Conservation (phyloP, 176 grass and related monocot species). For the Carex scoparia region DNA sequence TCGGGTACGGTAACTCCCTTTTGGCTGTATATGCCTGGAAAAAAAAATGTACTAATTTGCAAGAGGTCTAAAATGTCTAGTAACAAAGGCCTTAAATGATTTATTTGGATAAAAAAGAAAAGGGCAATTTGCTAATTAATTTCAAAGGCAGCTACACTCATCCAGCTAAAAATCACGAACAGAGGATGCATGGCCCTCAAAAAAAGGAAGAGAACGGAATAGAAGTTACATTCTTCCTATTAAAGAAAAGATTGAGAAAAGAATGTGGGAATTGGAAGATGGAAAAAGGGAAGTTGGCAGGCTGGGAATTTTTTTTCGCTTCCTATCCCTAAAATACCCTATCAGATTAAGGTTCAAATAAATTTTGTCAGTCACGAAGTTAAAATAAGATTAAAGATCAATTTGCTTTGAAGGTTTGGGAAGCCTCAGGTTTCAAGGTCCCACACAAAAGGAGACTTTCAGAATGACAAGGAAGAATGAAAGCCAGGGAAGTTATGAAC, state of each 20-base stretch:
- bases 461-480: neutral
- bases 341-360: neutral
- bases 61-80: neutral
- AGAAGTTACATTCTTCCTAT: neutral
- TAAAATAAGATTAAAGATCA: neutral
- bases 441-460: neutral
- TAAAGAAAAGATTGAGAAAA: neutral
- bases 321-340: neutral
- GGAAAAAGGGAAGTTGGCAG: neutral
- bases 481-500: neutral
- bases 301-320: neutral
- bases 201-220: neutral
- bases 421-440: neutral
- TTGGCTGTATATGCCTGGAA: constrained; percentile 68
- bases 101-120: neutral
- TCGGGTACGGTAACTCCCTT: constrained; percentile 81
- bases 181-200: neutral
- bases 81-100: neutral
- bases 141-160: neutral
- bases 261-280: neutral
- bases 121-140: neutral
- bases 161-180: neutral
- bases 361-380: neutral
- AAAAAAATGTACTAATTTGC: neutral
- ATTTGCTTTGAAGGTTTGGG: neutral